Evolutionary conservation across 139 green algal species (phyloP).

Genomic region (Closterium sp.): DNA sequence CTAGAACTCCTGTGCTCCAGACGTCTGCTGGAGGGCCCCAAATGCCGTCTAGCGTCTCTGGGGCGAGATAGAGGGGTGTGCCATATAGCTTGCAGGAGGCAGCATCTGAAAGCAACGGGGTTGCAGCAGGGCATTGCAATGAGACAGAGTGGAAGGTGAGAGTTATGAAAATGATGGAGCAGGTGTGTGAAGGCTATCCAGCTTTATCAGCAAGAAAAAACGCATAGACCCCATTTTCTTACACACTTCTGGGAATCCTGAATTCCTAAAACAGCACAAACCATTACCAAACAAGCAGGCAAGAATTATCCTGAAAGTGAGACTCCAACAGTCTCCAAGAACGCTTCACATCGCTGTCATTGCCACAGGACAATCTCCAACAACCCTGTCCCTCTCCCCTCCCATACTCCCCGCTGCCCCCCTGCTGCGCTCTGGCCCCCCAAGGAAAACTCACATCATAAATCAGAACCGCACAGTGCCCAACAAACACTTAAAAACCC

Average conservation of each 20-base stretch:
- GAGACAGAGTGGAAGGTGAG: not conserved
- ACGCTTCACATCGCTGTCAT: too few relatives aligned
- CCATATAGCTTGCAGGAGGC: not conserved
- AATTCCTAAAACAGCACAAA: too few relatives aligned
- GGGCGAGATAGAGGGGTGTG: constrained; percentile 5
- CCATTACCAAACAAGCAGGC: too few relatives aligned
- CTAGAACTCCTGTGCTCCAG: not conserved
- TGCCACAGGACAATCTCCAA: too few relatives aligned
- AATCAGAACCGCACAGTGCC: not conserved
- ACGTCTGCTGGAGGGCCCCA: not conserved
- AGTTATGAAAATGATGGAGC: not conserved
- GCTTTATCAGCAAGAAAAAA: not conserved
- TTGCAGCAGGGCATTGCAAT: not conserved
- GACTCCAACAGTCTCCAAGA: not conserved
- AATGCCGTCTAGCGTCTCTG: constrained; percentile 1
- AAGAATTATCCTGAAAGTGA: too few relatives aligned
- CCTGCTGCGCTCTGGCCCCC: too few relatives aligned
- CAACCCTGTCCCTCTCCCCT: not conserved
- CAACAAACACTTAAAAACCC: not conserved
- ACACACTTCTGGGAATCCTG: too few relatives aligned
- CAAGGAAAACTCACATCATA: not conserved
- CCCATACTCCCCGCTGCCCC: not conserved
- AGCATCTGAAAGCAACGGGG: not conserved
- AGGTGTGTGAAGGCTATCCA: not conserved
- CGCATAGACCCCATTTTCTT: too few relatives aligned